Conservation (phyloP, 2,329 filamentous ascomycete species). For the Rosellinia necatrix region DNA sequence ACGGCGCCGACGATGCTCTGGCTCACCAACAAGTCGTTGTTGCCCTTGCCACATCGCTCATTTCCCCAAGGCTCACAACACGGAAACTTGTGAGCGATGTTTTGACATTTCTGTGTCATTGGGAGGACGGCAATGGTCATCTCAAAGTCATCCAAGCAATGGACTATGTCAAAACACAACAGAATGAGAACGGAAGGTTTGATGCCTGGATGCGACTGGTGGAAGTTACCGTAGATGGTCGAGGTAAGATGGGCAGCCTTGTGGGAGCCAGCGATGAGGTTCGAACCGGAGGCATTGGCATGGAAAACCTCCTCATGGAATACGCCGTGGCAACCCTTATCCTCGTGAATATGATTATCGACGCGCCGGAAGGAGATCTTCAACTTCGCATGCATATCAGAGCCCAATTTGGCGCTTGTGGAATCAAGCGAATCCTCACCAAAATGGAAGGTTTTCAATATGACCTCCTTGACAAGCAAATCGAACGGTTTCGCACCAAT, state of each 20-base stretch:
- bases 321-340: constrained; percentile 95
- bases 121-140: constrained; percentile 85
- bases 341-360: constrained; percentile 94
- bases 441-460: constrained; percentile 99
- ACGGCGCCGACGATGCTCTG: constrained; percentile 94
- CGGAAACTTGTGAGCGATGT: constrained; percentile 96
- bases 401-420: constrained; percentile 93
- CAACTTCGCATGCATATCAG: constrained; percentile 92
- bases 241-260: constrained; percentile 97
- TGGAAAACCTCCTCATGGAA: constrained; percentile 99
- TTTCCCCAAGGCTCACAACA: constrained; percentile 87
- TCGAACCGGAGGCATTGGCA: constrained; percentile 92
- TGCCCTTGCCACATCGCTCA: constrained; percentile 82
- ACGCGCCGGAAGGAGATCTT: constrained; percentile 85
- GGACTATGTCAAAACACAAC: constrained; percentile 85
- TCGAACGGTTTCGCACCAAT: constrained; percentile 89
- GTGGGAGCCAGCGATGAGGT: constrained; percentile 97
- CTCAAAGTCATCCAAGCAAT: constrained; percentile 91
- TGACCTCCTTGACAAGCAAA: constrained; percentile 97
- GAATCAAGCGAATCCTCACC: constrained; percentile 87
- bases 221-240: constrained; percentile 93
- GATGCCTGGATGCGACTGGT: constrained; percentile 99
- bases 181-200: constrained; percentile 92
- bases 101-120: constrained; percentile 93
- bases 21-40: constrained; percentile 88